Evolutionary conservation across 2,329 filamentous ascomycete genomes (phyloP).

Genomic region (Alternaria viburni): DNA sequence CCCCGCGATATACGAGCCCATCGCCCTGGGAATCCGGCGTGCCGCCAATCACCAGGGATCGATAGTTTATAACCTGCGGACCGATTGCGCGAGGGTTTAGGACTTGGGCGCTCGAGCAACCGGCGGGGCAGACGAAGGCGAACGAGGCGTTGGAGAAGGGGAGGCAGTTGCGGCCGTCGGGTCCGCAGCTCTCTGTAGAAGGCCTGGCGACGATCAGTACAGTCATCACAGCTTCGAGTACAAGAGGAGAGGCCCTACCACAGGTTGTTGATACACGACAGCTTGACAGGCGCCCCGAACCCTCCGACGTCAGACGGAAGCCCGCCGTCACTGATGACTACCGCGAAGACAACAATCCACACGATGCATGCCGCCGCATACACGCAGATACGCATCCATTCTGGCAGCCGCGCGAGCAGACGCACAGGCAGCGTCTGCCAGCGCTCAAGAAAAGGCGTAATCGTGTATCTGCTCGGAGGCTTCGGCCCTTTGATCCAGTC

Average conservation of each 20-base stretch:
- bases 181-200: slow-evolving; percentile 51
- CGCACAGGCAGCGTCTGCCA: slow-evolving; percentile 70
- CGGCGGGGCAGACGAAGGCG: slow-evolving; percentile 63
- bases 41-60: slow-evolving; percentile 72
- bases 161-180: slow-evolving; percentile 62
- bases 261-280: slow-evolving; percentile 71
- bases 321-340: slow-evolving; percentile 69
- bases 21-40: slow-evolving; percentile 7
- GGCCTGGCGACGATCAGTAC: slow-evolving; percentile 22
- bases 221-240: neutral
- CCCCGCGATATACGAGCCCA: slow-evolving; percentile 40
- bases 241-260: slow-evolving; percentile 59
- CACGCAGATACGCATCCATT: slow-evolving; percentile 61
- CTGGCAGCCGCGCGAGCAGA: slow-evolving; percentile 66
- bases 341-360: slow-evolving; percentile 72
- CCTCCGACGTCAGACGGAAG: slow-evolving; percentile 65
- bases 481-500: slow-evolving; percentile 56
- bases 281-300: slow-evolving; percentile 69
- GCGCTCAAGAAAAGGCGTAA: slow-evolving; percentile 63
- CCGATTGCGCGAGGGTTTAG: slow-evolving; percentile 60
- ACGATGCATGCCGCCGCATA: slow-evolving; percentile 64
- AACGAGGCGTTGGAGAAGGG: slow-evolving; percentile 60
- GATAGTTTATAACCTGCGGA: slow-evolving; percentile 68
- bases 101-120: slow-evolving; percentile 56
- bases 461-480: slow-evolving; percentile 51